Evolutionary conservation across 2,329 filamentous ascomycete species (phyloP).

Genomic region (Ilyonectria robusta): DNA sequence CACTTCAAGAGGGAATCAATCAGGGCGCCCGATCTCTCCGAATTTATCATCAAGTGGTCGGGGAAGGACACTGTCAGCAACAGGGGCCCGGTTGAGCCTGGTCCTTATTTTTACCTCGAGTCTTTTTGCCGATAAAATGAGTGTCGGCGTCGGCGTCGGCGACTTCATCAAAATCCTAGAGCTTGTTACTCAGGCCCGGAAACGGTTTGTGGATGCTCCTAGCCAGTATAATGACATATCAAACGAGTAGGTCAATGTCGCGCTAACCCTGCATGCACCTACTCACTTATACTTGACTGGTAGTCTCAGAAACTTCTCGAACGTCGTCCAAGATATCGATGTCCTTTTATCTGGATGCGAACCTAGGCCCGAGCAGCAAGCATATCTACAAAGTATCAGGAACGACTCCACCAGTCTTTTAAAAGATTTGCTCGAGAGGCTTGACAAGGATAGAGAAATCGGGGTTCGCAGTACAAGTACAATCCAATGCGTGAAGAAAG

Average conservation of each 20-base stretch:
- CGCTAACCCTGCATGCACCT: background rate
- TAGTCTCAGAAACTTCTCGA: constrained; percentile 12
- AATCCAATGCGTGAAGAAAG: background rate
- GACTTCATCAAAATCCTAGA: background rate
- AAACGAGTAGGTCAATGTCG: constrained; percentile 1
- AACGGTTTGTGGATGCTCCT: background rate
- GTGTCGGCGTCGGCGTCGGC: background rate
- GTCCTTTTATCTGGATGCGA: constrained; percentile 7
- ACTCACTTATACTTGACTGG: background rate
- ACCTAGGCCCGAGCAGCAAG: constrained; percentile 1
- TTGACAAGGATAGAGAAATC: constrained; percentile 6
- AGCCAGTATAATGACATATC: constrained; percentile 5
- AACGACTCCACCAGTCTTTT: background rate
- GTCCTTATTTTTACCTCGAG: background rate
- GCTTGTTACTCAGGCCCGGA: background rate
- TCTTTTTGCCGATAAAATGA: constrained; percentile 3
- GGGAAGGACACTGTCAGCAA: background rate
- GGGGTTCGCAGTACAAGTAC: constrained; percentile 1
- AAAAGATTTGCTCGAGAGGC: background rate
- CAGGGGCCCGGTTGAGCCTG: background rate
- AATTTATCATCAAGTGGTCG: background rate
- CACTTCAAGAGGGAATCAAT: background rate
- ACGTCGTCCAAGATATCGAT: constrained; percentile 7
- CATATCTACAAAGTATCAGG: background rate
- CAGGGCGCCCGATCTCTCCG: background rate